These are phyloP conservation scores for Senna siamea DNA, from an alignment of 306 rosid species.

Conservation along the genomic window DNA sequence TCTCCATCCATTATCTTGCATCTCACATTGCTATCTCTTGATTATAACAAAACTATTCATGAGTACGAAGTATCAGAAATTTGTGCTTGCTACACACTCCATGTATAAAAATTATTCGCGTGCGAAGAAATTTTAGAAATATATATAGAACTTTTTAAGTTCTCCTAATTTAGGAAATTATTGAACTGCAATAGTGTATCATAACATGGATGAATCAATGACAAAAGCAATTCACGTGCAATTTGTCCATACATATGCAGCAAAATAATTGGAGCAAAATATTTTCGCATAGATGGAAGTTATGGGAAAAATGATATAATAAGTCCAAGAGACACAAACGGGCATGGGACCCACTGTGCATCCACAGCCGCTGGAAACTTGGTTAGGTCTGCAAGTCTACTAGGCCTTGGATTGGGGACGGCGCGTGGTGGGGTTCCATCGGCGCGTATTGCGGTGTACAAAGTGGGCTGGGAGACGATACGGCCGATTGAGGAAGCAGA, in stretches of 20 bases:
- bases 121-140: no score
- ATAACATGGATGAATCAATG: no score
- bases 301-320: background rate
- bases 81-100: no score
- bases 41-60: no score
- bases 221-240: no score
- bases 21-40: no score
- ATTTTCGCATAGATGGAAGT: background rate
- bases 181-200: no score
- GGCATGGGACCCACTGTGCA: slow-evolving; percentile 60
- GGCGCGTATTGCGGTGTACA: slow-evolving; percentile 29
- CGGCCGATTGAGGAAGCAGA: background rate
- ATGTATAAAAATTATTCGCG: no score
- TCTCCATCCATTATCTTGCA: no score
- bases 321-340: slow-evolving; percentile 45
- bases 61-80: no score
- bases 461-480: rapidly evolving
- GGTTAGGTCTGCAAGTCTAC: slow-evolving; percentile 38
- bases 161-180: no score
- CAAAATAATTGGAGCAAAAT: slow-evolving; percentile 59
- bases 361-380: slow-evolving; percentile 55
- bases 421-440: slow-evolving; percentile 42
- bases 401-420: slow-evolving; percentile 29
- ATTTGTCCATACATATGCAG: slow-evolving; percentile 32
- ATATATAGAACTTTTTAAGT: no score